phyloP scores from a whole-genome alignment of 164 flowering plant species.

The Magnolia sinica region DNA sequence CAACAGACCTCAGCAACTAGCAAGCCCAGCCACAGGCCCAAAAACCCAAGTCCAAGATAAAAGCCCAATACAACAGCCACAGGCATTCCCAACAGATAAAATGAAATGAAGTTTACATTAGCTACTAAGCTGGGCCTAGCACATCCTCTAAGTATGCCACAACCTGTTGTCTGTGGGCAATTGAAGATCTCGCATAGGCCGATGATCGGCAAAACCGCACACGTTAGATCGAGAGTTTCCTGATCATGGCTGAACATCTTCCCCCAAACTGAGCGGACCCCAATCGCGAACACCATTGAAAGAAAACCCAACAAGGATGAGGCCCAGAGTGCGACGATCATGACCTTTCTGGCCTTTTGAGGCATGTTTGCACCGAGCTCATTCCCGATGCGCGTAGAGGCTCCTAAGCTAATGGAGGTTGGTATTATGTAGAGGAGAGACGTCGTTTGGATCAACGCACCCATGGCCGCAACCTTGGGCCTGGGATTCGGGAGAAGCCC shows the following conservation, averaged over 20 bases:
- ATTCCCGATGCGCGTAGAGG: conserved; percentile 69
- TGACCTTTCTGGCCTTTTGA: conserved; percentile 38
- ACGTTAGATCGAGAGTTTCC: conserved; percentile 50
- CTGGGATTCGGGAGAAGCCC: conserved; percentile 58
- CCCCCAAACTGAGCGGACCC: conserved; percentile 62
- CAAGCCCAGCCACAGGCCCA: conserved; percentile 71
- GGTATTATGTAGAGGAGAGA: conserved; percentile 80
- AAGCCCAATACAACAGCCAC: conserved; percentile 54
- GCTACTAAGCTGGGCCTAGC: conserved; percentile 71
- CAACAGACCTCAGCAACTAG: conserved; percentile 65
- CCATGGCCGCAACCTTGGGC: conserved; percentile 82
- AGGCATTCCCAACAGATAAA: conserved; percentile 78
- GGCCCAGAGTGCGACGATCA: conserved; percentile 38
- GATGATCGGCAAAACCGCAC: conserved; percentile 60
- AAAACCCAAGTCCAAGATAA: conserved; percentile 42
- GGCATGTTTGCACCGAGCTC: conserved; percentile 71
- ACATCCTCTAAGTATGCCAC: conserved; percentile 71
- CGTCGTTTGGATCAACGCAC: conserved; percentile 72
- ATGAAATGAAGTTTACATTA: conserved; percentile 61
- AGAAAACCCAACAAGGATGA: conserved; percentile 49
- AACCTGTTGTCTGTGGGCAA: conserved; percentile 75
- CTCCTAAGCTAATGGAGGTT: conserved; percentile 66
- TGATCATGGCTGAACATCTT: conserved; percentile 52
- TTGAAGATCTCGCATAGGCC: conserved; percentile 83
- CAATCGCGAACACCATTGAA: conserved; percentile 45